phyloP scores from a whole-genome alignment of 179 eudicot species.

The Vitellaria paradoxa region DNA sequence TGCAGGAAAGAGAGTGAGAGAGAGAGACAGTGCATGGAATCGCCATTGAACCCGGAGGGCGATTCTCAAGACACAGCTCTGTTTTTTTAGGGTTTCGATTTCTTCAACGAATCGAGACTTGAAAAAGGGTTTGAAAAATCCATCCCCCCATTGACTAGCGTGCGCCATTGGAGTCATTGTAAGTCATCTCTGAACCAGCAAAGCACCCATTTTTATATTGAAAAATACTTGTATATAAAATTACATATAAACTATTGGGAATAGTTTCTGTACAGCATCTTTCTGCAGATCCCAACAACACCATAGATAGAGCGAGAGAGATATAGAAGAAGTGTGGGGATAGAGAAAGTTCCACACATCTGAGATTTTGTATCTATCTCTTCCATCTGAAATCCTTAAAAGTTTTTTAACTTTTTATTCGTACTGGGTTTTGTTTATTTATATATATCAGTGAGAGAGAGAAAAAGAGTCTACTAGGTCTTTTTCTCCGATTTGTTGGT shows the following conservation, averaged over 20 bases:
- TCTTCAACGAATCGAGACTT: no score
- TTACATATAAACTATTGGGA: no score
- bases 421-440: not conserved
- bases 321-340: no score
- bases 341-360: conserved; percentile 19
- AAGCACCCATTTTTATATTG: conserved; percentile 12
- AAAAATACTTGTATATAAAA: not conserved
- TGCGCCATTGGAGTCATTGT: not conserved
- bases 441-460: not conserved
- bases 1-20: no score
- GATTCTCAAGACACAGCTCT: not conserved
- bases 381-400: not conserved
- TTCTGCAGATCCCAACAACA: conserved; percentile 15
- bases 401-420: conserved; percentile 8
- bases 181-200: conserved; percentile 11
- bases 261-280: no score
- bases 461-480: conserved; percentile 11
- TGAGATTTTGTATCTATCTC: conserved; percentile 10
- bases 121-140: not conserved
- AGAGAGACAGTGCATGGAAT: not conserved
- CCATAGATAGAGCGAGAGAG: no score
- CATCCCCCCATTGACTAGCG: not conserved
- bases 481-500: conserved; percentile 28
- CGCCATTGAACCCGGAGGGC: not conserved
- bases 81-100: not conserved